Evolutionary conservation across 768 basidiomycete genomes (phyloP), one percentile per base, ranked within the genome.

Genomic region (Sarcodon sp.): DNA sequence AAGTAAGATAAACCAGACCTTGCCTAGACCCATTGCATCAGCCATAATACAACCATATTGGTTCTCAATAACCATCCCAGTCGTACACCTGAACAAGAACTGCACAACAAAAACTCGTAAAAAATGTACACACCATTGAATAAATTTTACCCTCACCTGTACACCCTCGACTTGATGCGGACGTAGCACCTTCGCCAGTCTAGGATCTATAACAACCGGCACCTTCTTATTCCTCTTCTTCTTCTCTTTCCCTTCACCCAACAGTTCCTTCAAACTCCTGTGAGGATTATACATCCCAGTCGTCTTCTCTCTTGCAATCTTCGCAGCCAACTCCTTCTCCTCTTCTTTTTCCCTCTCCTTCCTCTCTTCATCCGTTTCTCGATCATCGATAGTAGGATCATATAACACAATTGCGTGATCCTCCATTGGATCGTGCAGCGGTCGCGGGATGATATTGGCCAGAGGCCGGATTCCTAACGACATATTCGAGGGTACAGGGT

Each of bases 151-250:
- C 33, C 71, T 50, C 54, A 91, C 92, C 74, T 94, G 94, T 49
- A 98, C 93, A 51, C 94, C 94, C 63, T 98, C 96, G 21, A 99
- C 80, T 64, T 99, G 94, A 80, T 99, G 94, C 15, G 94, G 94
- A 41, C 94, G 77, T 27, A 99, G 73, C 13, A 94, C 87, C 61
- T 89, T 94, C 33, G 75, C 67, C 34, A 99, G 66, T 35, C 76
- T 71, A 4, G 94, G 94, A 60, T 97, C 94, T 38, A 99, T 96
- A 35, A 99, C 96, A 9, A 99, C 94, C 3, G 94, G 86, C 3
- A 99, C 90, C 64, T 96, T 98, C 11, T 73, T 68, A 15, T 67
- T 64, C 47, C 73, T 70, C 51, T 73, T 72, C 59, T 82, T 83
- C 69, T 79, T 78, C 56, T 75, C 76, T 54, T 72, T 75, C 16